These are phyloP conservation scores for Sedum album DNA, from an alignment of 164 flowering plant species.

Conservation along the genomic window DNA sequence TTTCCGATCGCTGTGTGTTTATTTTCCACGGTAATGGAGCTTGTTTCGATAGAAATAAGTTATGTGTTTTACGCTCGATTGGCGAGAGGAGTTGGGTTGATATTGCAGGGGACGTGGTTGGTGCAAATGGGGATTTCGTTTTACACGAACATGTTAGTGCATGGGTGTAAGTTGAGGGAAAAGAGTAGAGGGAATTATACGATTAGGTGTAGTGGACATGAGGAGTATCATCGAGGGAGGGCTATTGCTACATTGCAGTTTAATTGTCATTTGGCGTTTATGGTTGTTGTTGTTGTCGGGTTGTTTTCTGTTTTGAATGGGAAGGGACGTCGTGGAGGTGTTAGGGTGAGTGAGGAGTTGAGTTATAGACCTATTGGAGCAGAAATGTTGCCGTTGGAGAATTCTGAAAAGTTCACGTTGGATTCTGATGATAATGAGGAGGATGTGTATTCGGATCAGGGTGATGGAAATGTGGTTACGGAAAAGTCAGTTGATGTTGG, in stretches of 20 bases:
- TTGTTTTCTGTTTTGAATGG: slow-evolving; percentile 36
- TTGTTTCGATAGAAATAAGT: slow-evolving; percentile 25
- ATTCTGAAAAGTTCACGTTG: slow-evolving; percentile 46
- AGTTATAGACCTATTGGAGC: slow-evolving; percentile 54
- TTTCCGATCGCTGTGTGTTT: slow-evolving; percentile 64
- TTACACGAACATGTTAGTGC: slow-evolving; percentile 40
- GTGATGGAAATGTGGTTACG: not conserved
- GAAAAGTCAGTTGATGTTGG: not conserved
- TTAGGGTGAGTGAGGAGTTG: slow-evolving; percentile 12
- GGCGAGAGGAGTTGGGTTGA: slow-evolving; percentile 66
- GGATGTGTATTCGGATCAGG: not conserved
- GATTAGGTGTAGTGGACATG: slow-evolving; percentile 65
- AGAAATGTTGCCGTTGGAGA: slow-evolving; percentile 41
- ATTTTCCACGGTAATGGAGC: slow-evolving; percentile 41
- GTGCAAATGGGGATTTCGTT: slow-evolving; percentile 89
- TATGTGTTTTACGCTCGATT: slow-evolving; percentile 25
- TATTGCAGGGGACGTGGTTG: slow-evolving; percentile 86
- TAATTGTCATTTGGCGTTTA: slow-evolving; percentile 81
- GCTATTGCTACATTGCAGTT: slow-evolving; percentile 88
- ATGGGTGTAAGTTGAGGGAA: slow-evolving; percentile 55
- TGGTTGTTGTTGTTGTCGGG: slow-evolving; percentile 37
- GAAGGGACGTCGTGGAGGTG: slow-evolving; percentile 15
- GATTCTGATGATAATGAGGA: slow-evolving; percentile 63
- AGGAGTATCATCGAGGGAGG: slow-evolving; percentile 63
- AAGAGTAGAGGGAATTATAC: slow-evolving; percentile 81